phyloP scores from a whole-genome alignment of 768 basidiomycete genomes.

The Cystofilobasidium macerans region DNA sequence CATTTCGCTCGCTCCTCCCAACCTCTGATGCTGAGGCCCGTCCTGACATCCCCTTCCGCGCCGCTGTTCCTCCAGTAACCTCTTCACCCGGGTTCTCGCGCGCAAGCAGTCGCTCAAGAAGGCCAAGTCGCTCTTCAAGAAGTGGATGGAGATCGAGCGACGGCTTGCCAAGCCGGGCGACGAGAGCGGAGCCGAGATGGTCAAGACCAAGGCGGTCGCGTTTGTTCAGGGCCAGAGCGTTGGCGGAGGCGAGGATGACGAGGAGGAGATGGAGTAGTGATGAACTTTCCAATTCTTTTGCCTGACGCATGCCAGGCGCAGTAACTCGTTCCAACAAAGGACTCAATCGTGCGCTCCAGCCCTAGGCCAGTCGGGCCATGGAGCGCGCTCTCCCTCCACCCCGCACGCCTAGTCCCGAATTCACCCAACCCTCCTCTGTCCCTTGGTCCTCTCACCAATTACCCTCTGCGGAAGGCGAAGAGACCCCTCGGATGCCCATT shows the following conservation, averaged over 20 bases:
- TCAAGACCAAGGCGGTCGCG: constrained; percentile 81
- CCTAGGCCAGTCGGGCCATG: too few relatives aligned
- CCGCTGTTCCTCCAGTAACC: constrained; percentile 50
- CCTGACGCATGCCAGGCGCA: too few relatives aligned
- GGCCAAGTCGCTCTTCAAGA: constrained; percentile 97
- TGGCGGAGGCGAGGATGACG: constrained; percentile 8
- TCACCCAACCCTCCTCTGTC: too few relatives aligned
- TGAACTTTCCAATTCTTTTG: background rate
- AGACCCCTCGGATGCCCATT: background rate
- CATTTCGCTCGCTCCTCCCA: background rate
- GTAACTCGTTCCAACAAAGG: too few relatives aligned
- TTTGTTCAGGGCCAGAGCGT: constrained; percentile 46
- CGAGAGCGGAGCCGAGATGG: constrained; percentile 62
- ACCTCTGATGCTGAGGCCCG: background rate
- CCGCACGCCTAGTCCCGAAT: too few relatives aligned
- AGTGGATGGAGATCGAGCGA: constrained; percentile 83
- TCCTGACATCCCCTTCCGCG: background rate
- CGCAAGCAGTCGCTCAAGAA: constrained; percentile 88
- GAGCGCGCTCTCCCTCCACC: too few relatives aligned
- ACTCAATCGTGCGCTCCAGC: too few relatives aligned
- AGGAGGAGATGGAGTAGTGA: constrained; percentile 22
- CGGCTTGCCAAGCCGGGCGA: constrained; percentile 55
- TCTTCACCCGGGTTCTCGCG: constrained; percentile 74
- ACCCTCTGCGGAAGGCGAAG: too few relatives aligned
- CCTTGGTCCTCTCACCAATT: too few relatives aligned